These are phyloP conservation scores for Hypoxylon sp. DNA, from an alignment of 2,329 filamentous ascomycete genomes.

Conservation along the genomic window DNA sequence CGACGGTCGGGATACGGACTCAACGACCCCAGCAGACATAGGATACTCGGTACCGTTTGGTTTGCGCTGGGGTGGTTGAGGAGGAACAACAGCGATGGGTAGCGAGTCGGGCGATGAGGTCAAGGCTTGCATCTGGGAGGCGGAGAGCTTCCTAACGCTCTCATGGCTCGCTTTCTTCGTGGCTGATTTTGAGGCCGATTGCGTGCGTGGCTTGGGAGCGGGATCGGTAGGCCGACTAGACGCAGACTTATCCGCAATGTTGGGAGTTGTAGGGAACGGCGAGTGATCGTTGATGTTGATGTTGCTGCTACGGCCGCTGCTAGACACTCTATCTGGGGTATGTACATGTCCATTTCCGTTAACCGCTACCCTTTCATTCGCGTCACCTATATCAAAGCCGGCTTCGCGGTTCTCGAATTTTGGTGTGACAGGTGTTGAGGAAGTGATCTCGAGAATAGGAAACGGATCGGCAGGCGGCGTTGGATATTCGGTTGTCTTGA, in stretches of 20 bases:
- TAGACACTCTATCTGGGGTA: constrained; percentile 23
- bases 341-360: constrained; percentile 24
- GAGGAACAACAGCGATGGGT: constrained; percentile 64
- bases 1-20: constrained; percentile 53
- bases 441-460: constrained; percentile 46
- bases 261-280: constrained; percentile 12
- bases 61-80: constrained; percentile 48
- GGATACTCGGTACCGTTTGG: constrained; percentile 57
- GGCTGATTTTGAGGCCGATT: constrained; percentile 47
- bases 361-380: constrained; percentile 8
- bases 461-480: constrained; percentile 45
- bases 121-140: constrained; percentile 71
- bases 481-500: constrained; percentile 31
- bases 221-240: constrained; percentile 24
- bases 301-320: background rate
- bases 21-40: constrained; percentile 57
- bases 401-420: constrained; percentile 20
- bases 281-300: constrained; percentile 27
- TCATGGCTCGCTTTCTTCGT: constrained; percentile 56
- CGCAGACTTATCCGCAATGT: constrained; percentile 27
- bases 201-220: constrained; percentile 42
- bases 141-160: constrained; percentile 68
- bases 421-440: constrained; percentile 43
- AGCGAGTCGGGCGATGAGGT: constrained; percentile 71
- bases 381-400: background rate